phyloP scores from a whole-genome alignment of 2,329 filamentous ascomycete species.

The Zymoseptoria tritici region DNA sequence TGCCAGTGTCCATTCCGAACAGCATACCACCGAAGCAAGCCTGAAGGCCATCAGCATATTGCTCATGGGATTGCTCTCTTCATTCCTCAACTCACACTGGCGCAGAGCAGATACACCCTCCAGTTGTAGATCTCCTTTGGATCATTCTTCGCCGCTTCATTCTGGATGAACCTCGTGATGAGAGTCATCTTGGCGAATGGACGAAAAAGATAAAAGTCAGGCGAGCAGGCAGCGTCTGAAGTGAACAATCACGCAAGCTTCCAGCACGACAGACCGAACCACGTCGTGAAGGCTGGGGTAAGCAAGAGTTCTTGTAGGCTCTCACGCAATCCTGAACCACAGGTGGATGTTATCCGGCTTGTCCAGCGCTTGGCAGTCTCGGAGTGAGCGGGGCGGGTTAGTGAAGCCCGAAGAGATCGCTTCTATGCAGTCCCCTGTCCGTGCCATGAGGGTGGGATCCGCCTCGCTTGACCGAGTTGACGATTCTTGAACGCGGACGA shows the following conservation, averaged over 20 bases:
- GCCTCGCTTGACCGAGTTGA: background rate
- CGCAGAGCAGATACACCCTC: constrained; percentile 54
- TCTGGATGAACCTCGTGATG: constrained; percentile 53
- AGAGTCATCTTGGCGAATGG: constrained; percentile 27
- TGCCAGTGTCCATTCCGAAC: constrained; percentile 60
- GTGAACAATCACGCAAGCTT: background rate
- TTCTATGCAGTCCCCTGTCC: background rate
- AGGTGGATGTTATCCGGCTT: background rate
- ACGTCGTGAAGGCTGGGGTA: background rate
- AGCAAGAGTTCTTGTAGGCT: background rate
- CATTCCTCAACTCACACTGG: constrained; percentile 53
- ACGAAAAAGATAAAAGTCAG: background rate
- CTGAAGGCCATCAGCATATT: constrained; percentile 26
- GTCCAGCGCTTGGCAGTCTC: background rate
- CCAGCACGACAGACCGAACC: background rate
- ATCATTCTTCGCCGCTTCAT: constrained; percentile 63
- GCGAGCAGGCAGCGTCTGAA: background rate
- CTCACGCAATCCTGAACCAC: background rate
- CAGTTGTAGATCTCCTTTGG: constrained; percentile 63
- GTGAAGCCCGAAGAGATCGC: background rate
- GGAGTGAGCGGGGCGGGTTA: background rate
- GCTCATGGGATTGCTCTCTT: constrained; percentile 36
- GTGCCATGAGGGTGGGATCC: background rate
- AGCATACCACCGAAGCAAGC: constrained; percentile 63
- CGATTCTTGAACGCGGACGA: background rate